phyloP scores from a whole-genome alignment of 1,284 basidiomycete genomes.

The Cystobasidium pallidum region DNA sequence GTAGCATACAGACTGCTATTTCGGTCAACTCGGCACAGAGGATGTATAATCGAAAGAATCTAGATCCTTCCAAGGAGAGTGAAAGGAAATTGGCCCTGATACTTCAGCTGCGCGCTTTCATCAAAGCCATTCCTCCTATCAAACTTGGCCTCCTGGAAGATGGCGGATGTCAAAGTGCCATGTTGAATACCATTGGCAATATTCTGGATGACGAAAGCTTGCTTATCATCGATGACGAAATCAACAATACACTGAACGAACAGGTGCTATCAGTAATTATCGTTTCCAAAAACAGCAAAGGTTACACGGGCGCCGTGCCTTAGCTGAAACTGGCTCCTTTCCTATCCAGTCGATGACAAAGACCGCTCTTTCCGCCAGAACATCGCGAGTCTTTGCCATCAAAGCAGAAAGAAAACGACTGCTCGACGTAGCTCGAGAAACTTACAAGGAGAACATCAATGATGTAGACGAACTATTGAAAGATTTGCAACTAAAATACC shows the following conservation, averaged over 20 bases:
- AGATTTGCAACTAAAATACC: slow-evolving; percentile 32
- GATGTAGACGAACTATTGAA: slow-evolving; percentile 71
- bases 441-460: slow-evolving; percentile 80
- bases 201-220: slow-evolving; percentile 74
- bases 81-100: slow-evolving; percentile 73
- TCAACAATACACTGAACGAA: slow-evolving; percentile 72
- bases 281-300: too few species aligned
- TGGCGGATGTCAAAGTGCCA: slow-evolving; percentile 62
- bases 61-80: slow-evolving; percentile 63
- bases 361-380: slow-evolving; percentile 40
- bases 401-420: slow-evolving; percentile 60
- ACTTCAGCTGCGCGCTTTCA: slow-evolving; percentile 70
- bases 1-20: slow-evolving; percentile 43
- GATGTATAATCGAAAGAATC: slow-evolving; percentile 2
- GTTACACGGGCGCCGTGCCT: too few species aligned
- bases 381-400: slow-evolving; percentile 51
- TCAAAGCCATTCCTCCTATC: slow-evolving; percentile 68
- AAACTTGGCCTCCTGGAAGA: slow-evolving; percentile 63
- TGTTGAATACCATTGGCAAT: slow-evolving; percentile 69
- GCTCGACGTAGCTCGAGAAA: slow-evolving; percentile 88
- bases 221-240: slow-evolving; percentile 65
- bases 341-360: slow-evolving; percentile 22
- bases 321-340: neutral
- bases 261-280: slow-evolving; percentile 58
- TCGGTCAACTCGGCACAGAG: slow-evolving; percentile 19